These are phyloP conservation scores for Epicoccum nigrum DNA, from an alignment of 2,329 filamentous ascomycete genomes.

Conservation along the genomic window DNA sequence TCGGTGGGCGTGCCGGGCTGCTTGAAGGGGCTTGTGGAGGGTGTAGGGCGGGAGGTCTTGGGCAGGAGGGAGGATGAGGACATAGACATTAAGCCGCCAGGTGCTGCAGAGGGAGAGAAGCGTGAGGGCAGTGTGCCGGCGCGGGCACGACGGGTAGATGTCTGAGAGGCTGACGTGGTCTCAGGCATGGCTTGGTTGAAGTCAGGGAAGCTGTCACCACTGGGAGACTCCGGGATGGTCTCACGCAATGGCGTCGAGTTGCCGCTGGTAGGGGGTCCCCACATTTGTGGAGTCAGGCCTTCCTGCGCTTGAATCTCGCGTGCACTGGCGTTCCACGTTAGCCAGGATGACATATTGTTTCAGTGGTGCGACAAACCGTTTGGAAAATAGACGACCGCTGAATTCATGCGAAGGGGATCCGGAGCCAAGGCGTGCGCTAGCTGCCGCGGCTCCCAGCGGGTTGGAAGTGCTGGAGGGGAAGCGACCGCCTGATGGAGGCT, in stretches of 20 bases:
- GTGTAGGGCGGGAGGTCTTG: constrained; percentile 83
- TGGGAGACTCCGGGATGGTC: constrained; percentile 96
- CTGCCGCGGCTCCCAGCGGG: constrained; percentile 56
- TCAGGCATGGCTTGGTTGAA: constrained; percentile 75
- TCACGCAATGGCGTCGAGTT: constrained; percentile 95
- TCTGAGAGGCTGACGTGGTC: constrained; percentile 62
- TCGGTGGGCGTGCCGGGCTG: constrained; percentile 57
- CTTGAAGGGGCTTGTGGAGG: constrained; percentile 86
- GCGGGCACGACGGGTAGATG: constrained; percentile 76
- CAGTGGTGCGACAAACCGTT: constrained; percentile 70
- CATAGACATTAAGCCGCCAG: constrained; percentile 61
- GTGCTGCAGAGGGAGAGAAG: constrained; percentile 77
- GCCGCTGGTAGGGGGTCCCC: constrained; percentile 95
- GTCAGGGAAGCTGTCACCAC: constrained; percentile 89
- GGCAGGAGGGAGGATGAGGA: constrained; percentile 59
- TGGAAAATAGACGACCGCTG: constrained; percentile 79
- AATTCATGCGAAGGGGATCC: constrained; percentile 97
- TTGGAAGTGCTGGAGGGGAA: constrained; percentile 74
- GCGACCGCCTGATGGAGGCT: constrained; percentile 71
- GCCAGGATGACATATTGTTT: constrained; percentile 35
- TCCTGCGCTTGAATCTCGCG: constrained; percentile 97
- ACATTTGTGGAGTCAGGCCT: constrained; percentile 75
- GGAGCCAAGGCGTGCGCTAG: constrained; percentile 75
- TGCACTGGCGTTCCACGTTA: constrained; percentile 64
- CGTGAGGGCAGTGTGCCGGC: constrained; percentile 96